These are phyloP conservation scores for Diplogelasinospora grovesii DNA, from an alignment of 495 filamentous ascomycete species.

Conservation along the genomic window DNA sequence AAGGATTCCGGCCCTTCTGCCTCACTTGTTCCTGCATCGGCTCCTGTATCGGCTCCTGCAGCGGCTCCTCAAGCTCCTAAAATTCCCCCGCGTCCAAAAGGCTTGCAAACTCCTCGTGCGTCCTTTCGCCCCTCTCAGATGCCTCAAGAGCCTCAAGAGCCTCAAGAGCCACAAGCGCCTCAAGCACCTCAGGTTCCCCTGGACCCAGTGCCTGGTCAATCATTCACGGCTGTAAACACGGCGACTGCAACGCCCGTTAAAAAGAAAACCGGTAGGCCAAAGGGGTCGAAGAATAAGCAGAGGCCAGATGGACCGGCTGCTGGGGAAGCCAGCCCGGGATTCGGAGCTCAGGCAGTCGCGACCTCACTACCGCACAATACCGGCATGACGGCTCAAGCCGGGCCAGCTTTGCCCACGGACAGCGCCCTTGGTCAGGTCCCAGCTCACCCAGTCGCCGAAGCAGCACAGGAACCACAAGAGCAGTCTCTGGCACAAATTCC, in stretches of 20 bases:
- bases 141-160: neutral
- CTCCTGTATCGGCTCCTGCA: too few species aligned
- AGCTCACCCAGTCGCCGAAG: neutral
- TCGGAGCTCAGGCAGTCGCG: neutral
- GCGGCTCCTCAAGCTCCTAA: too few species aligned
- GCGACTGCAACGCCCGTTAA: conserved; percentile 4
- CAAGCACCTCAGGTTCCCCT: neutral
- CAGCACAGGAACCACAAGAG: neutral
- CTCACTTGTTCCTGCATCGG: conserved; percentile 3
- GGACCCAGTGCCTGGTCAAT: conserved; percentile 4
- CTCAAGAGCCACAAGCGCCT: conserved; percentile 6
- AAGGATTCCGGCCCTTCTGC: conserved; percentile 21
- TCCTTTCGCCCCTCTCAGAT: too few species aligned
- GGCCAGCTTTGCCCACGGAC: neutral
- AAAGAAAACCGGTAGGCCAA: conserved; percentile 7
- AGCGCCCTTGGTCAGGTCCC: neutral
- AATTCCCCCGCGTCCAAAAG: neutral
- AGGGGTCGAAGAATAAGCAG: conserved; percentile 3
- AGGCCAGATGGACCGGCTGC: neutral
- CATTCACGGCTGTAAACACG: conserved; percentile 23
- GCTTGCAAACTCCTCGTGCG: neutral
- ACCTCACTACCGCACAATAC: neutral
- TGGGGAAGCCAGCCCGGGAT: neutral
- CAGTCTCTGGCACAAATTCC: conserved; percentile 5
- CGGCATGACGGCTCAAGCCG: neutral